Conservation (phyloP, 2,329 filamentous ascomycete species). For the Cordyceps pruinosa region DNA sequence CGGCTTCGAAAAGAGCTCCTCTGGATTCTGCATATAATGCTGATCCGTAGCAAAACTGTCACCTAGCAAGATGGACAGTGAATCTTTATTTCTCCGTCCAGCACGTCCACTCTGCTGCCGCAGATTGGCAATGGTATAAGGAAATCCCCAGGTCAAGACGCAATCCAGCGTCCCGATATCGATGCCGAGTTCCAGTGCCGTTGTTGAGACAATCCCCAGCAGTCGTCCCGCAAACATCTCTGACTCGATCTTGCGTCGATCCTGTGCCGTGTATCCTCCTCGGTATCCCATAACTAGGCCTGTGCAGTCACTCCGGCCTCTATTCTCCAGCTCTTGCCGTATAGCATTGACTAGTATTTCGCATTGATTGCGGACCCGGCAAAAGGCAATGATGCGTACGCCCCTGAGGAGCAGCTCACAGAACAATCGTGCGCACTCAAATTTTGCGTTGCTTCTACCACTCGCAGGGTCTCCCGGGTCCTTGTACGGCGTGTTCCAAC, state of each 20-base stretch:
- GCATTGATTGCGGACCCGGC: constrained; percentile 78
- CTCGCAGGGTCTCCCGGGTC: constrained; percentile 82
- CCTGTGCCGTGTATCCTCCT: constrained; percentile 88
- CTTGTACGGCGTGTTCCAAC: constrained; percentile 95
- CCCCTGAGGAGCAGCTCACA: constrained; percentile 84
- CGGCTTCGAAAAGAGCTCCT: constrained; percentile 86
- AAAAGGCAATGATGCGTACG: constrained; percentile 89
- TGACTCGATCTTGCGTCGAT: constrained; percentile 77
- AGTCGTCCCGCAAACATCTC: constrained; percentile 98
- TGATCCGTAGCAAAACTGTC: constrained; percentile 89
- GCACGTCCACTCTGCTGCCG: constrained; percentile 92
- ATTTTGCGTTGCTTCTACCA: constrained; percentile 74
- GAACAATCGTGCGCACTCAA: constrained; percentile 84
- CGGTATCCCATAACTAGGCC: constrained; percentile 89
- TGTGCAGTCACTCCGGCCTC: constrained; percentile 69
- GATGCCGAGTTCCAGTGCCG: constrained; percentile 85
- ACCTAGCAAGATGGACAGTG: constrained; percentile 80
- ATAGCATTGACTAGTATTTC: constrained; percentile 77
- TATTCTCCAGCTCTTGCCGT: constrained; percentile 63
- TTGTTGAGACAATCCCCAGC: constrained; percentile 88
- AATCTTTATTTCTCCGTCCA: constrained; percentile 87
- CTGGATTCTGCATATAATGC: constrained; percentile 93
- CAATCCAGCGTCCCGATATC: constrained; percentile 93
- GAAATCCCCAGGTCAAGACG: constrained; percentile 89
- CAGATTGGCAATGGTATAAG: constrained; percentile 90